Evolutionary conservation across 805 yeast genomes (phyloP).

Genomic region (Ogataea ganodermae): DNA sequence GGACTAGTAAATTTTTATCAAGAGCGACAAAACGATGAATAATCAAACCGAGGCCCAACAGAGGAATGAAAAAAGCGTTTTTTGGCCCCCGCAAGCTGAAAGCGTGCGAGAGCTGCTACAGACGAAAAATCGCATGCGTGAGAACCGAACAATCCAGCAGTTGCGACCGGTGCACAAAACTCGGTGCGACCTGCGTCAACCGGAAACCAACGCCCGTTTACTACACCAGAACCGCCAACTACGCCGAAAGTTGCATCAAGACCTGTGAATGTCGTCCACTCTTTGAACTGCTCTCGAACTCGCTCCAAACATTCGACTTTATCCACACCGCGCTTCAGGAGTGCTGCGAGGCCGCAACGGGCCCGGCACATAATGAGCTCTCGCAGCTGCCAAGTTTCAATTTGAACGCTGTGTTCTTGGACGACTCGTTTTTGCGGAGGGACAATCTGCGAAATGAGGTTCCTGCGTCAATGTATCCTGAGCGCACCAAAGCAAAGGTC

Average conservation of each 20-base stretch:
- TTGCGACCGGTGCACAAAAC: constrained; percentile 3
- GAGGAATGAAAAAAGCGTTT: background rate
- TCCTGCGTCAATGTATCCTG: background rate
- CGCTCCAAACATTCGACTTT: constrained; percentile 9
- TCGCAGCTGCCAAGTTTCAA: constrained; percentile 1
- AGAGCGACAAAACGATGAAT: too few relatives aligned
- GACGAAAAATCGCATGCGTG: constrained; percentile 7
- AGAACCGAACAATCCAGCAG: background rate
- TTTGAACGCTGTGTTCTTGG: constrained; percentile 10
- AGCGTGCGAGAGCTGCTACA: constrained; percentile 11
- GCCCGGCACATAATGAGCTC: too few relatives aligned
- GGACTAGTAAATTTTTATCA: too few relatives aligned
- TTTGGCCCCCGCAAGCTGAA: constrained; percentile 13
- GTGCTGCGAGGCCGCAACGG: background rate
- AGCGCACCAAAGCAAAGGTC: background rate
- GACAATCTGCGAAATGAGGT: background rate
- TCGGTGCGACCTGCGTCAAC: constrained; percentile 2
- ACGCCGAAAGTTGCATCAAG: background rate
- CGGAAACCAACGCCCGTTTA: constrained; percentile 4
- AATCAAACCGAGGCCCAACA: too few relatives aligned
- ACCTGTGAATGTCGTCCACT: background rate
- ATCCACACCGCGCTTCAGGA: background rate
- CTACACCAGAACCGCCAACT: background rate
- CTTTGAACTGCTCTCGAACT: constrained; percentile 5
- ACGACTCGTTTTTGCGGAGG: constrained; percentile 7